phyloP scores from a whole-genome alignment of 176 grass and related monocot species.

The Cenchrus fungigraminus region DNA sequence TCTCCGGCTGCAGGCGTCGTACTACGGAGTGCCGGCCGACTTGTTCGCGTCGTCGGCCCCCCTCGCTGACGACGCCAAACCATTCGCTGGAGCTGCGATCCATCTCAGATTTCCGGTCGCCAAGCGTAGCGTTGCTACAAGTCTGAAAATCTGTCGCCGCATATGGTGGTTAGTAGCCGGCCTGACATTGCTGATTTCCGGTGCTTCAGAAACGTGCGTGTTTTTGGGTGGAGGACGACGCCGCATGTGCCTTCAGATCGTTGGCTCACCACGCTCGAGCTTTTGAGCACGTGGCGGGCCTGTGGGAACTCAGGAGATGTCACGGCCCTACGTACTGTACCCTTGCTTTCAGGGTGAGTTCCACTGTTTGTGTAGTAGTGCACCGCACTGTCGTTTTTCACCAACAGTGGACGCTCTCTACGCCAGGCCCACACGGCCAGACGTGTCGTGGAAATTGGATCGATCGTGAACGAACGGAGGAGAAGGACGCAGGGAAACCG shows the following conservation, averaged over 20 bases:
- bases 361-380: no score
- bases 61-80: no score
- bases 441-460: not conserved
- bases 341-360: not conserved
- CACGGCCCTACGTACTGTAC: not conserved
- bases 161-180: not conserved
- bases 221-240: not conserved
- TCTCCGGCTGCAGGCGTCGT: no score
- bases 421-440: no score
- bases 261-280: no score
- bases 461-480: not conserved
- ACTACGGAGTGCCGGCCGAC: no score
- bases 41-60: no score
- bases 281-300: no score
- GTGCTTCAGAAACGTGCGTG: not conserved
- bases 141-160: not conserved
- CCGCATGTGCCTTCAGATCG: not conserved
- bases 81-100: no score
- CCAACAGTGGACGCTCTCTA: not conserved
- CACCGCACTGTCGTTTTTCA: not conserved
- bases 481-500: not conserved
- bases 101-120: no score
- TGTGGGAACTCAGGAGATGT: not conserved
- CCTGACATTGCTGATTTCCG: conserved; percentile 7
- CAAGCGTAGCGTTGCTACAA: no score